Base-by-base conservation (phyloP, 2,329 filamentous ascomycete species). In the Kalmusia sp. region DNA sequence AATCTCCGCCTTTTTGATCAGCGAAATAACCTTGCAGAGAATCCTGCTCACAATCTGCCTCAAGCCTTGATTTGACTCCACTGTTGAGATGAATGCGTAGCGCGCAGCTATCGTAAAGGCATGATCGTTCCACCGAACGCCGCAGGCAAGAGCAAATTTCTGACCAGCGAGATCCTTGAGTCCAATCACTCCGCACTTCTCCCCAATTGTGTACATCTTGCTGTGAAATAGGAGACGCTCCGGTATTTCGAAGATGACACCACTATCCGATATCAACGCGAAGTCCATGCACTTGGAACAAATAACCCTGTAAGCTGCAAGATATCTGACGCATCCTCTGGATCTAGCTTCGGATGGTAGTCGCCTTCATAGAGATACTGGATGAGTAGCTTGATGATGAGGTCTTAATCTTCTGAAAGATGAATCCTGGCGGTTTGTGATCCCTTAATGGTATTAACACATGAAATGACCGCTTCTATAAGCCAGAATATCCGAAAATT, bases 31-130 rank as follows among this genome's bases (percentile, higher is more conserved):
- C 38, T 57, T 53, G 2, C 58, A 52, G 5, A 74, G 58, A 0
- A 56, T 69, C 11, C 64, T 51, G 8, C 59, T 53, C 4, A 72
- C 62, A 3, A 67, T 59, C 21, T 69, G 55, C n/a, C 71, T 58
- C 43, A 75, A 52, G 3, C 64, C 70, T 25, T 64, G 68, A 51
- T 74, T 67, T 0, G 52, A n/a, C 1, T 68, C 57, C 0, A 61
- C 57, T 1, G 69, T 73, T 0, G 58, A 62, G 8, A 54, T 62
- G 30, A 68, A 73, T 1, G 48, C 59, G 12, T 58, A 27, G 6
- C 66, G 49, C 12, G 69, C 69, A 0, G 71, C 64, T 15, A 57
- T 44, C 0, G 62, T 25, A n/a, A 76, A 63, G 8, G 61, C 49
- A 4, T 41, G 7, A 3, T 55, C 48, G 17, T 72, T 44, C 62